A percentile compares a stretch with the other conserved stretches of the same genome.
phyloP scores from a whole-genome alignment of 352 stramenopile genomes.

The Globisporangium polare region DNA sequence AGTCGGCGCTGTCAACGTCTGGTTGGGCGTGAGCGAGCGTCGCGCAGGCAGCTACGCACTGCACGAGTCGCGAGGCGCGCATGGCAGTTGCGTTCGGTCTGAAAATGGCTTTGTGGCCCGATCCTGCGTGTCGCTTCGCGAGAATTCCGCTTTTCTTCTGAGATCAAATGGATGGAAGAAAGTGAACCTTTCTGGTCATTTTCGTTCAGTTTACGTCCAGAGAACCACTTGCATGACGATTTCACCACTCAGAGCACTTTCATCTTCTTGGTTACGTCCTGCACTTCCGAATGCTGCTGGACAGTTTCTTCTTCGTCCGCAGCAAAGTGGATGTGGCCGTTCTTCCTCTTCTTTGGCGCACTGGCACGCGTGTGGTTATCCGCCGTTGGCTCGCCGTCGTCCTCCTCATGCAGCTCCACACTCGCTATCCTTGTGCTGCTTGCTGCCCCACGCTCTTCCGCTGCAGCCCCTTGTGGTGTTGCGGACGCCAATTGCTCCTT shows the following conservation, averaged over 20 bases:
- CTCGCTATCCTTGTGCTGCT: background rate
- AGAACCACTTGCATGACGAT: background rate
- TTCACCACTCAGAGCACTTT: constrained; percentile 1
- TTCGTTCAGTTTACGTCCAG: background rate
- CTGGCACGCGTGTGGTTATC: background rate
- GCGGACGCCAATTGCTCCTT: constrained; percentile 36
- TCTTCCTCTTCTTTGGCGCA: constrained; percentile 20
- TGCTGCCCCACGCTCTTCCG: background rate
- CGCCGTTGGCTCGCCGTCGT: background rate
- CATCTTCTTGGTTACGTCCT: constrained; percentile 3
- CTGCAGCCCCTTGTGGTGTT: background rate
- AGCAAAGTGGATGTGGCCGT: constrained; percentile 40
- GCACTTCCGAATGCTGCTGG: background rate
- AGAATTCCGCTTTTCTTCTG: background rate
- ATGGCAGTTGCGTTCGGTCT: background rate
- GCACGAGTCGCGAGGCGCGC: background rate
- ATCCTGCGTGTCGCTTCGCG: background rate
- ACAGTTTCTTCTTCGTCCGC: constrained; percentile 13
- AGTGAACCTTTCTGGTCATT: background rate
- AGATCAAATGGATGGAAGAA: background rate
- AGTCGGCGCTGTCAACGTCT: background rate
- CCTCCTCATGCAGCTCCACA: background rate
- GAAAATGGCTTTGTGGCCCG: background rate
- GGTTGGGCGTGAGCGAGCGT: background rate
- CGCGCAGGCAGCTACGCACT: background rate